Evolutionary conservation across 2,329 filamentous ascomycete genomes (phyloP), one percentile per base, ranked within the genome.

Genomic region (Beauveria sp.): DNA sequence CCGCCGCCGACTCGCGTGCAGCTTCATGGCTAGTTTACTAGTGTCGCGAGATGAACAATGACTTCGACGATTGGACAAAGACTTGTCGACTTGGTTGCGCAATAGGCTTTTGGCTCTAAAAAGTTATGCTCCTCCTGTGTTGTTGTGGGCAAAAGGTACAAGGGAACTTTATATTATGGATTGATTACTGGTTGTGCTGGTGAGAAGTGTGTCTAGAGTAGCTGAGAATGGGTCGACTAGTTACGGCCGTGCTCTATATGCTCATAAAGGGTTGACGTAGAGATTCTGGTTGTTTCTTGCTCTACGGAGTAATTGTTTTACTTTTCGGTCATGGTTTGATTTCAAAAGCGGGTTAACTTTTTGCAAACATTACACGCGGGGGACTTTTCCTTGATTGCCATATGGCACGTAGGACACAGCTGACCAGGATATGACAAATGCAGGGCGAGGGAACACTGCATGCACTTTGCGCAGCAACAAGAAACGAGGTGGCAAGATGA

Each of bases 161-260:
- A 40, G n/a, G 14, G 22, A 56, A 56, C 54, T 56, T 26, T 56
- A 56, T 56, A 56, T 48, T 48, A 56, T 56, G 54, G 54, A 48
- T 26, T 48, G 47, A 8, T n/a, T 26, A 30, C 26, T 28, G 53
- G 43, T 46, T 20, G 30, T 48, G 43, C n/a, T 47, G 5, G 34
- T 37, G 34, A 37, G 12, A 37, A 37, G 34, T 12, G 34, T 37
- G 34, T 37, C 14, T 16, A 37, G 34, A 37, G 34, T 6, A 46
- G 18, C 22, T 40, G 43, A 6, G 54, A 7, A 18, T 48, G 54
- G 54, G 47, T 56, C 54, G 54, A 56, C 18, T 28, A 44, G 28
- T 24, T 37, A 16, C 12, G 41, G 28, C 54, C 54, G 44, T 58
- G 55, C 55, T 43, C 34, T 28, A 34, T 14, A 14, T 37, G 34